Percentiles rank a stretch among this genome's conserved stretches.
Evolutionary conservation across 352 stramenopile genomes (phyloP).

Genomic region (Thraustochytrium sp.): DNA sequence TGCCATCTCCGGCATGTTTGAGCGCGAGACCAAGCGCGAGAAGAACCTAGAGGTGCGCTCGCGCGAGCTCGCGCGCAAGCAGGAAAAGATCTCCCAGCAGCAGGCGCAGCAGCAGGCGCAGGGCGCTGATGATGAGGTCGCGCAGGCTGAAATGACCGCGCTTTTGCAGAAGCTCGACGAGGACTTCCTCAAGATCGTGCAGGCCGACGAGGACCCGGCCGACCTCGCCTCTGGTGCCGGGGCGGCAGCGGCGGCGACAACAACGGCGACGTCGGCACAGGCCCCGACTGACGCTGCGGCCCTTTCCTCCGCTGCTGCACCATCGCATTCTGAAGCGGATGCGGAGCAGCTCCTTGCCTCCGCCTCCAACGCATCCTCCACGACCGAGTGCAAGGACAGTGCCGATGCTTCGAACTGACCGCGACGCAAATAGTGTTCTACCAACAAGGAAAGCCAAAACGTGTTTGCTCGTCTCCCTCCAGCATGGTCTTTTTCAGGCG

Average conservation of each 20-base stretch:
- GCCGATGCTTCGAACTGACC: too few species aligned
- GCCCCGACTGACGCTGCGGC: neutral
- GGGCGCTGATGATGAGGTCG: constrained; percentile 54
- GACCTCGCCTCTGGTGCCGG: neutral
- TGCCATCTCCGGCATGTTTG: constrained; percentile 90
- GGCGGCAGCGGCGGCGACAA: neutral
- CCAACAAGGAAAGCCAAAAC: too few species aligned
- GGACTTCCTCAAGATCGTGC: constrained; percentile 35
- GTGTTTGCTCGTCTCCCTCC: too few species aligned
- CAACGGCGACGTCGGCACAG: neutral
- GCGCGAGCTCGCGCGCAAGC: constrained; percentile 72
- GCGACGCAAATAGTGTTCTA: too few species aligned
- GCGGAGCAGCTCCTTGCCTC: too few species aligned
- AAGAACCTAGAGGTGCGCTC: constrained; percentile 85
- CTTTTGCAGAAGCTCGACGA: constrained; percentile 40
- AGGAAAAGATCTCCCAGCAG: constrained; percentile 64
- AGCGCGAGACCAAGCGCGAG: constrained; percentile 91
- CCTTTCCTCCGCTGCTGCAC: neutral
- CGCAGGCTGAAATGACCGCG: neutral
- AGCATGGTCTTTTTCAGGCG: too few species aligned
- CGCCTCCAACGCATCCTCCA: too few species aligned
- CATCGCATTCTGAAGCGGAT: too few species aligned
- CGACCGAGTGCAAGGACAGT: too few species aligned
- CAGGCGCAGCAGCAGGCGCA: constrained; percentile 66
- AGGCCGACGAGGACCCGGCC: neutral